A percentile compares a stretch with the other conserved stretches of the same genome.
These are phyloP conservation scores for Globisporangium carolinianum DNA, from an alignment of 352 stramenopile species.

Conservation along the genomic window DNA sequence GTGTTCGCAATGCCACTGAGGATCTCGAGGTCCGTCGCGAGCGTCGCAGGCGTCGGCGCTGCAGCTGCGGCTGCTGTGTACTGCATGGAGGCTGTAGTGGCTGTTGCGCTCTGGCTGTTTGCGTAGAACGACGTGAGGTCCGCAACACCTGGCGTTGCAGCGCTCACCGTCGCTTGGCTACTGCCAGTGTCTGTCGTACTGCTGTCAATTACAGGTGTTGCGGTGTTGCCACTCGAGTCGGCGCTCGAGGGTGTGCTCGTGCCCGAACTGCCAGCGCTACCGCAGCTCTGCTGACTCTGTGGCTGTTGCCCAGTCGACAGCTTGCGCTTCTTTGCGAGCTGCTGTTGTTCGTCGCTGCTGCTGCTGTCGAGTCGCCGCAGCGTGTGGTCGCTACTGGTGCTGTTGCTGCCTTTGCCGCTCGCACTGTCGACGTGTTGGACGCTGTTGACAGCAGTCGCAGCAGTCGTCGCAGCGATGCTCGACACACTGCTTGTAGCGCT, in stretches of 20 bases:
- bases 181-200: background rate
- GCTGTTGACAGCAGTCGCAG: slow-evolving; percentile 5
- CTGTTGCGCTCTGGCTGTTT: slow-evolving; percentile 11
- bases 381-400: slow-evolving; percentile 10
- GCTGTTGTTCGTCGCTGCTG: slow-evolving; percentile 9
- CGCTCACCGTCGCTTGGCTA: background rate
- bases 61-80: slow-evolving; percentile 9
- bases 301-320: slow-evolving; percentile 12
- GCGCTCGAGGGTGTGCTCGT: slow-evolving; percentile 11
- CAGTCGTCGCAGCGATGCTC: no score
- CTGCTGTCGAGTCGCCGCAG: slow-evolving; percentile 13
- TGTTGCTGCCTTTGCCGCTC: slow-evolving; percentile 3
- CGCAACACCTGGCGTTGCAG: slow-evolving; percentile 5
- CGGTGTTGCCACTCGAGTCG: background rate
- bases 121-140: slow-evolving; percentile 69
- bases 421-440: slow-evolving; percentile 5
- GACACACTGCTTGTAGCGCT: background rate
- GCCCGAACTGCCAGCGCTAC: background rate
- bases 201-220: background rate
- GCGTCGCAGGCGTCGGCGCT: background rate
- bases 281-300: background rate
- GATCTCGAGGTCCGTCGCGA: slow-evolving; percentile 64
- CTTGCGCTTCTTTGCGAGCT: slow-evolving; percentile 44
- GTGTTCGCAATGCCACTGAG: slow-evolving; percentile 79
- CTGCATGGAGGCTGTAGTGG: slow-evolving; percentile 7